Evolutionary conservation across 495 filamentous ascomycete species (phyloP).

Genomic region (Cercophora newfieldiana): DNA sequence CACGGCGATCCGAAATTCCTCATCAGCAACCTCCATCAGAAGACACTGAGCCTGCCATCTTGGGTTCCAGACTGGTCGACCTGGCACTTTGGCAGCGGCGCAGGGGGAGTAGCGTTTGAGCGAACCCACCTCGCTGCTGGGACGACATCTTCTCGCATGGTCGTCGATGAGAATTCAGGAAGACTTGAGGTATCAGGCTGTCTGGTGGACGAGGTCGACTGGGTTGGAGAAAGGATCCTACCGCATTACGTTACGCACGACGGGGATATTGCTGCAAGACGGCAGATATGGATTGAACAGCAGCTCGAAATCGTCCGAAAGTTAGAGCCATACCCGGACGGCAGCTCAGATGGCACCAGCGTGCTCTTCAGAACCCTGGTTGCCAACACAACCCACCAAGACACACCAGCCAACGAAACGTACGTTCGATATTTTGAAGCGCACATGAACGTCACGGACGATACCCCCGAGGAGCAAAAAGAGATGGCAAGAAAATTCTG

Average conservation of each 20-base stretch:
- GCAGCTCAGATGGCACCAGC: too few species aligned
- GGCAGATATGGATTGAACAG: neutral
- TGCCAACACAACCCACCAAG: neutral
- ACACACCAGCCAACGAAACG: neutral
- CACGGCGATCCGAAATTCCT: neutral
- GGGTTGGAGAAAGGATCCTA: neutral
- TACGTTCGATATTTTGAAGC: constrained; percentile 9
- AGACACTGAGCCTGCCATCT: constrained; percentile 6
- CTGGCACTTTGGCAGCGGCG: constrained; percentile 6
- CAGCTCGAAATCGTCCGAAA: neutral
- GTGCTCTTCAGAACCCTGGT: constrained; percentile 1
- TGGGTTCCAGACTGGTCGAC: constrained; percentile 21
- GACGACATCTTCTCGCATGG: neutral
- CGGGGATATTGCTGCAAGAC: neutral
- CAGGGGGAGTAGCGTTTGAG: neutral
- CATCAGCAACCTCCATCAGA: neutral
- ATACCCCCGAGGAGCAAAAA: neutral
- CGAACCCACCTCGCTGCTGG: neutral
- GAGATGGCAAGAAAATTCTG: constrained; percentile 6
- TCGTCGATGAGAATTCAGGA: neutral
- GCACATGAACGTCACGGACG: neutral
- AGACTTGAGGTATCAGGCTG: constrained; percentile 6
- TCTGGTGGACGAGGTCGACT: constrained; percentile 5
- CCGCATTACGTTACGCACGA: constrained; percentile 1
- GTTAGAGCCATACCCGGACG: neutral